A percentile compares a stretch with the other conserved stretches of the same genome.
Evolutionary conservation across 768 basidiomycete species (phyloP).

Genomic region (Lyophyllum atratum): DNA sequence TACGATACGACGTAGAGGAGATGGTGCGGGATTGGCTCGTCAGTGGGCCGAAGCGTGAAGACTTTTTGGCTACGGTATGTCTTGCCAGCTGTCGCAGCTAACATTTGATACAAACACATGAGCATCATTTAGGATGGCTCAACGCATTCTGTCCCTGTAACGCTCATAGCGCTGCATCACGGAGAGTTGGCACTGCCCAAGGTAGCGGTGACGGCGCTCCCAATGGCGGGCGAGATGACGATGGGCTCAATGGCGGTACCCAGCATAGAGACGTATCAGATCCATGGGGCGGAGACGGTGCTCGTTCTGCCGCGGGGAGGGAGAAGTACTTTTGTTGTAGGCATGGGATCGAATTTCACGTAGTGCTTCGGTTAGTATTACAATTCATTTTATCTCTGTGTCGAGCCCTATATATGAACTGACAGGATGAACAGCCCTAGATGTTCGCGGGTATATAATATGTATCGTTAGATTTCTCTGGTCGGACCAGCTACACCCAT

Average conservation of each 20-base stretch:
- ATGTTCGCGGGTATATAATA: too few relatives aligned
- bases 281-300: conserved; percentile 81
- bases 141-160: conserved; percentile 62
- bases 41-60: conserved; percentile 85
- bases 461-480: too few relatives aligned
- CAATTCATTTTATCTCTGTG: background rate
- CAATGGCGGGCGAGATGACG: conserved; percentile 48
- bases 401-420: too few relatives aligned
- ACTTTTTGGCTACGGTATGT: conserved; percentile 72
- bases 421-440: too few relatives aligned
- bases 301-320: conserved; percentile 83
- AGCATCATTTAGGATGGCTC: conserved; percentile 54
- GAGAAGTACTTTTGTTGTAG: conserved; percentile 78
- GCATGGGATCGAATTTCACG: conserved; percentile 54
- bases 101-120: background rate
- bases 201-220: conserved; percentile 63
- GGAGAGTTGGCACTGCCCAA: conserved; percentile 80
- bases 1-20: conserved; percentile 85
- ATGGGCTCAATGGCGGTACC: conserved; percentile 65
- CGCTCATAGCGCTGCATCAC: conserved; percentile 85
- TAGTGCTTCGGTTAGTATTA: background rate
- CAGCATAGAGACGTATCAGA: conserved; percentile 78
- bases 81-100: background rate
- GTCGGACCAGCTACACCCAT: too few relatives aligned
- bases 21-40: conserved; percentile 86